Conservation (phyloP, 2,329 filamentous ascomycete genomes). For the Colletotrichum tofieldiae region DNA sequence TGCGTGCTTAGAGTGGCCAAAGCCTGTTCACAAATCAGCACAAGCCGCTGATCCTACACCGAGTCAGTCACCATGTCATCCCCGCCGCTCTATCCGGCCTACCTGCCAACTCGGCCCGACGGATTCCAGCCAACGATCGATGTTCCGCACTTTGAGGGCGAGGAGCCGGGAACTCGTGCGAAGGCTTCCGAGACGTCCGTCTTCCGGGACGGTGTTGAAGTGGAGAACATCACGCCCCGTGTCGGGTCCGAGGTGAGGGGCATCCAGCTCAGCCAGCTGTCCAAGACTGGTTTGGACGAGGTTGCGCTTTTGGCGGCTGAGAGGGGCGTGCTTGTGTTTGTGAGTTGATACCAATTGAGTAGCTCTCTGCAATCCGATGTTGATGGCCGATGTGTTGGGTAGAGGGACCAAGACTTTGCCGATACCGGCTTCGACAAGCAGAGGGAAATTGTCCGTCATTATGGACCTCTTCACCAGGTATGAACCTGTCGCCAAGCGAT, state of each 20-base stretch:
- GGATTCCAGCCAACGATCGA: constrained; percentile 47
- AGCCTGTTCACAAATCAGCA: background rate
- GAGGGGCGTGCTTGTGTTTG: constrained; percentile 52
- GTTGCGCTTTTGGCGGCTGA: constrained; percentile 51
- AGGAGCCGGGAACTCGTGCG: constrained; percentile 52
- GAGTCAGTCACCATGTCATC: constrained; percentile 45
- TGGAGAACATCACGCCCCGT: constrained; percentile 49
- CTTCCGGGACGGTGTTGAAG: constrained; percentile 33
- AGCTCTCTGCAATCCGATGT: constrained; percentile 44
- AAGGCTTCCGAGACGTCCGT: constrained; percentile 48
- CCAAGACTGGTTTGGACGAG: constrained; percentile 48
- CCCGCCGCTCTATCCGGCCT: constrained; percentile 51
- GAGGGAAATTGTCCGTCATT: constrained; percentile 49
- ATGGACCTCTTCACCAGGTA: constrained; percentile 50
- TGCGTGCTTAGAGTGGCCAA: constrained; percentile 8
- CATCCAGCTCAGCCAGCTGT: constrained; percentile 49
- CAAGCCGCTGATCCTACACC: background rate
- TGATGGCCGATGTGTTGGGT: background rate
- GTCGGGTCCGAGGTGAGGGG: constrained; percentile 50
- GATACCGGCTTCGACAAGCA: constrained; percentile 52
- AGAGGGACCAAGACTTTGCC: constrained; percentile 53
- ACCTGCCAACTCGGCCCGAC: constrained; percentile 53
- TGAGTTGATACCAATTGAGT: constrained; percentile 20
- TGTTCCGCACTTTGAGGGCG: constrained; percentile 49
- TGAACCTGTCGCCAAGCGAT: background rate